phyloP scores from a whole-genome alignment of 2,329 filamentous ascomycete genomes.

The Clonostachys byssicola region DNA sequence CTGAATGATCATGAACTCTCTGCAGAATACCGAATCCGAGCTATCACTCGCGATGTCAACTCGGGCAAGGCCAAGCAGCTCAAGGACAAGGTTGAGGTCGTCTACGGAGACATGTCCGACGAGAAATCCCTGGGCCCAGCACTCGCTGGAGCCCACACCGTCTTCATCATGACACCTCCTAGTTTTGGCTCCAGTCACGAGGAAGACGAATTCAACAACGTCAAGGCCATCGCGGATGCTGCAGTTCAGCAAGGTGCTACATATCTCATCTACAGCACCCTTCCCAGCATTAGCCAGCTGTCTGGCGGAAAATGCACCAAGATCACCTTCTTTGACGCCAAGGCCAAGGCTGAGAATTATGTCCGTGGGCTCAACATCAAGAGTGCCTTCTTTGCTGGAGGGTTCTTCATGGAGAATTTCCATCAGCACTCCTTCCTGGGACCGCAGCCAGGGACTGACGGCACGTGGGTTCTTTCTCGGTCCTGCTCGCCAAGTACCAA shows the following conservation, averaged over 20 bases:
- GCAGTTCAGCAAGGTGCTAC: slow-evolving; percentile 34
- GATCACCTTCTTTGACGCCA: slow-evolving; percentile 50
- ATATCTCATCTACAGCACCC: slow-evolving; percentile 41
- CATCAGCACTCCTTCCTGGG: too few relatives aligned
- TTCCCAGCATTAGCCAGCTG: slow-evolving; percentile 29
- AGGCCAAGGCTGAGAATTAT: slow-evolving; percentile 51
- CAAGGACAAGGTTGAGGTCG: slow-evolving; percentile 31
- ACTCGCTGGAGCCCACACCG: slow-evolving; percentile 33
- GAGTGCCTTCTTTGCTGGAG: slow-evolving; percentile 32
- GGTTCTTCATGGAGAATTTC: slow-evolving; percentile 35
- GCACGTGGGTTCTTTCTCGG: too few relatives aligned
- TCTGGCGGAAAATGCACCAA: slow-evolving; percentile 27
- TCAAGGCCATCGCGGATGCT: slow-evolving; percentile 40
- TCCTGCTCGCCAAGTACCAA: too few relatives aligned
- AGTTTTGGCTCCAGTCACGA: slow-evolving; percentile 23
- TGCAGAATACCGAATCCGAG: slow-evolving; percentile 37
- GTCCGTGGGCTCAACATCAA: slow-evolving; percentile 42
- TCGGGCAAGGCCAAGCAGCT: slow-evolving; percentile 26
- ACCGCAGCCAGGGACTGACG: too few relatives aligned
- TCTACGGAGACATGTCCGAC: slow-evolving; percentile 34
- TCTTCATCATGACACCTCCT: slow-evolving; percentile 34
- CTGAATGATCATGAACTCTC: slow-evolving; percentile 38
- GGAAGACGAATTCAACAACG: slow-evolving; percentile 31
- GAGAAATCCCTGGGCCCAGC: slow-evolving; percentile 28
- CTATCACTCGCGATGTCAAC: slow-evolving; percentile 36